phyloP scores from a whole-genome alignment of 1,284 basidiomycete genomes.

The Heimioporus retisporus region DNA sequence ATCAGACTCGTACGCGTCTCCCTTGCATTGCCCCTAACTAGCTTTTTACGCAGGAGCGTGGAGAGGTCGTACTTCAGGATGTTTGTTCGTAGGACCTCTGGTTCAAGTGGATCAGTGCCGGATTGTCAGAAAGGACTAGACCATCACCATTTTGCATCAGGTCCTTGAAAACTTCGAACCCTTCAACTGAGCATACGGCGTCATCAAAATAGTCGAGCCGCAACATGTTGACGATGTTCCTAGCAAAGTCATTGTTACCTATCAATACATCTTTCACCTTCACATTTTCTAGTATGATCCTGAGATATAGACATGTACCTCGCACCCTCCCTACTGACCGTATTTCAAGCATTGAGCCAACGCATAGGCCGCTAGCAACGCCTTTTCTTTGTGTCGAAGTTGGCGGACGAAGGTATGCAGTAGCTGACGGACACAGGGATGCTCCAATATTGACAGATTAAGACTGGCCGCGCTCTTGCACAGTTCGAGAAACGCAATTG shows the following conservation, averaged over 20 bases:
- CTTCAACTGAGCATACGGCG: not conserved
- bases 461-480: constrained; percentile 17
- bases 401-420: not conserved
- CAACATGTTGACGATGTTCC: not conserved
- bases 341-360: not conserved
- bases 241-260: not conserved
- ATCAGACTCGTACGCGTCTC: not conserved
- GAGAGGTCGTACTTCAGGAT: too few species aligned
- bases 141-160: not conserved
- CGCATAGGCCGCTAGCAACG: too few species aligned
- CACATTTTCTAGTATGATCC: not conserved
- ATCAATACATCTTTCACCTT: not conserved
- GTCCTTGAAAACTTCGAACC: not conserved
- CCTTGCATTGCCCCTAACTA: too few species aligned
- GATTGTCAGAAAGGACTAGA: not conserved
- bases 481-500: constrained; percentile 30
- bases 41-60: too few species aligned
- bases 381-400: too few species aligned
- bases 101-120: too few species aligned
- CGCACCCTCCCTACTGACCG: not conserved
- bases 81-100: too few species aligned
- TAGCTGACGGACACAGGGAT: too few species aligned
- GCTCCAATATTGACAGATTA: not conserved
- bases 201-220: too few species aligned
- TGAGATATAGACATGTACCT: not conserved